Evolutionary conservation across 176 grass and related monocot genomes (phyloP).

Genomic region (Metroxylon sagu): DNA sequence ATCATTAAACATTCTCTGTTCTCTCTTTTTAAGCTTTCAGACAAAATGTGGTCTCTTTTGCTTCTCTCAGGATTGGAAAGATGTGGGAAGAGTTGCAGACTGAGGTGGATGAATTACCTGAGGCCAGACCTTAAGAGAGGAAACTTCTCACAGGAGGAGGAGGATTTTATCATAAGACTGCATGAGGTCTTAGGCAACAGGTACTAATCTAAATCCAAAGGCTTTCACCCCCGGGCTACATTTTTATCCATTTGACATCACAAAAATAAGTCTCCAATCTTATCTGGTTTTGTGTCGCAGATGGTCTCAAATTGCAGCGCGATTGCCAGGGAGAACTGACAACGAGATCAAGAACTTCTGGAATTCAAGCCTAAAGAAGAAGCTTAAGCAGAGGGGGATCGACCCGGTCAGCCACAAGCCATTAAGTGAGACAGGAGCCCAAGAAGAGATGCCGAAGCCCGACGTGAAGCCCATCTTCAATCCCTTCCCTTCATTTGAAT

Average conservation of each 20-base stretch:
- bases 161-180: slow-evolving; percentile 45
- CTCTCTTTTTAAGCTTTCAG: background rate
- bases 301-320: slow-evolving; percentile 62
- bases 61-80: slow-evolving; percentile 41
- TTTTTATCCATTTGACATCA: background rate
- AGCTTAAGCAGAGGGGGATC: slow-evolving; percentile 26
- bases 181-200: slow-evolving; percentile 64
- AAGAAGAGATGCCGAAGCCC: background rate
- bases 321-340: slow-evolving; percentile 61
- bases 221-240: background rate
- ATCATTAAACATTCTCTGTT: background rate
- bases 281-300: slow-evolving; percentile 15
- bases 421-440: background rate
- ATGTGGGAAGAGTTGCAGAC: slow-evolving; percentile 70
- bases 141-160: slow-evolving; percentile 56
- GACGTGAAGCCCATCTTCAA: background rate
- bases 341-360: slow-evolving; percentile 86
- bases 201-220: background rate
- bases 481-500: background rate
- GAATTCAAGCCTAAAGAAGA: slow-evolving; percentile 61
- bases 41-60: background rate
- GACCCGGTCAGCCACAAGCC: slow-evolving; percentile 17
- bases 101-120: slow-evolving; percentile 78
- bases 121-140: slow-evolving; percentile 54
- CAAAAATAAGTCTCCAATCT: background rate